Conservation (phyloP, 805 yeast genomes). For the Saturnispora silvae region DNA sequence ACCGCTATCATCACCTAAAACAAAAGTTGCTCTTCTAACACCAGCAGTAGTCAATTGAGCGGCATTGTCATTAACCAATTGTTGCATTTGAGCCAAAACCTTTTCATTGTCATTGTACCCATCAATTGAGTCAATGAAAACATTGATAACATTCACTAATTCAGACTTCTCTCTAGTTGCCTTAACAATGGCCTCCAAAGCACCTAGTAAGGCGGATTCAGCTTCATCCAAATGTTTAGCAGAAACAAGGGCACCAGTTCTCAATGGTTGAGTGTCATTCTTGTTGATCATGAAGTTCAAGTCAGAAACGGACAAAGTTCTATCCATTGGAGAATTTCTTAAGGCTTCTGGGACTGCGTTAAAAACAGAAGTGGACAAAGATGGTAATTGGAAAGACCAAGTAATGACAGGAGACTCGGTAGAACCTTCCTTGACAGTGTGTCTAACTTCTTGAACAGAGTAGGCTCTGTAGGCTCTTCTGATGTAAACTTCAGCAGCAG, state of each 20-base stretch:
- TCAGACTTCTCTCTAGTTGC: constrained; percentile 25
- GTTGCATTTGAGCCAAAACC: constrained; percentile 50
- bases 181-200: constrained; percentile 59
- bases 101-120: constrained; percentile 66
- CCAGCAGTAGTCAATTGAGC: constrained; percentile 62
- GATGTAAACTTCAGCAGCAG: constrained; percentile 94
- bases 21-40: constrained; percentile 88
- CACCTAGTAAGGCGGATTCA: constrained; percentile 70
- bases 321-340: constrained; percentile 38
- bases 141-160: constrained; percentile 72
- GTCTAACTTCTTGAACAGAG: constrained; percentile 66
- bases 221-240: constrained; percentile 79
- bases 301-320: constrained; percentile 91
- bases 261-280: constrained; percentile 53
- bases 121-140: constrained; percentile 63
- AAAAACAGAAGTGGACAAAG: constrained; percentile 59
- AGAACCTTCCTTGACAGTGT: constrained; percentile 38
- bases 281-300: constrained; percentile 72
- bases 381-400: constrained; percentile 84
- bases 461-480: constrained; percentile 97
- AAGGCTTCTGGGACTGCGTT: constrained; percentile 48
- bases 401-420: constrained; percentile 58
- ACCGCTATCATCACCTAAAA: constrained; percentile 75
- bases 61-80: constrained; percentile 54
- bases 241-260: constrained; percentile 81